Conservation (phyloP, 2,329 filamentous ascomycete species). For the Atkinsonella texensis region DNA sequence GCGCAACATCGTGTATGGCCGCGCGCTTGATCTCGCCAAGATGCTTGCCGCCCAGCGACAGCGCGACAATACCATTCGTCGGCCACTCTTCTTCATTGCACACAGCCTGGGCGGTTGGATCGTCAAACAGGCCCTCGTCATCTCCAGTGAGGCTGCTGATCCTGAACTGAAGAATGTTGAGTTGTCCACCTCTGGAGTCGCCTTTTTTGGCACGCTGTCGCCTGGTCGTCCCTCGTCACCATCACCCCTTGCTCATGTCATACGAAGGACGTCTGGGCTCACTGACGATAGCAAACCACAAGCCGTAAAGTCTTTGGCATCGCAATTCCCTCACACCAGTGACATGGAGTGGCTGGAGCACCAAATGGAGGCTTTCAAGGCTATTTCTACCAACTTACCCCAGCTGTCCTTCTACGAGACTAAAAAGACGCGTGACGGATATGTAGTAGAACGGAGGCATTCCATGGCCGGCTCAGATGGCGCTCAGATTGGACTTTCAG, state of each 20-base stretch:
- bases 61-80: constrained; percentile 9
- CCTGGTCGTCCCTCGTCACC: constrained; percentile 13
- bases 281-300: constrained; percentile 3
- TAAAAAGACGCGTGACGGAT: constrained; percentile 12
- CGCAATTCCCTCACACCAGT: constrained; percentile 7
- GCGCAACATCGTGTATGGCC: constrained; percentile 14
- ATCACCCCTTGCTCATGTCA: constrained; percentile 14
- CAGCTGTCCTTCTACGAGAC: constrained; percentile 17
- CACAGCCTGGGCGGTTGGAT: constrained; percentile 18
- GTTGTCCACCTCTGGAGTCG: constrained; percentile 15
- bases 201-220: constrained; percentile 16
- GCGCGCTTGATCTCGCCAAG: constrained; percentile 13
- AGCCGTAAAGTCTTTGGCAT: neutral
- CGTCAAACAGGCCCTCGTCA: constrained; percentile 17
- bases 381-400: constrained; percentile 12
- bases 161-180: constrained; percentile 12
- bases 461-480: constrained; percentile 15
- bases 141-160: constrained; percentile 15
- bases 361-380: constrained; percentile 17
- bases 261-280: constrained; percentile 13
- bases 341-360: constrained; percentile 16
- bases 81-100: constrained; percentile 17
- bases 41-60: constrained; percentile 11
- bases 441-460: constrained; percentile 14
- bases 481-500: constrained; percentile 11